Evolutionary conservation across 257 asterid genomes (phyloP).

Genomic region (Echites panduratus): DNA sequence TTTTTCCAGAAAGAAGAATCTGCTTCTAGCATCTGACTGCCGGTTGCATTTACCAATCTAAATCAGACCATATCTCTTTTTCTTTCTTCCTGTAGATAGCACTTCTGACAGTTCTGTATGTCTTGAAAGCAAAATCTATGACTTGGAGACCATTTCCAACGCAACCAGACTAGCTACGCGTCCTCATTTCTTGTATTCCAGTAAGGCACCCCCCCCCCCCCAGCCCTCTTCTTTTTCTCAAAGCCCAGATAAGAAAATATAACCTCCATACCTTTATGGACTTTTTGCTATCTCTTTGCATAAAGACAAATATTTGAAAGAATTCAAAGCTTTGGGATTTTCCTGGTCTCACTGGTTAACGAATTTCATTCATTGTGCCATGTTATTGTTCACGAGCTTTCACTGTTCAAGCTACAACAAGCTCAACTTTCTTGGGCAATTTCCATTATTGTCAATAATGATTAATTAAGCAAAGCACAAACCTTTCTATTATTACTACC

Average conservation of each 20-base stretch:
- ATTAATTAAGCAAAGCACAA: neutral
- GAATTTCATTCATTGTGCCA: neutral
- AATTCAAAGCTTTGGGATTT: neutral
- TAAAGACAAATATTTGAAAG: neutral
- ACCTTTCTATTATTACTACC: too few relatives aligned
- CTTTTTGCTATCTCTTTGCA: neutral
- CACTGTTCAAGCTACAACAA: too few relatives aligned
- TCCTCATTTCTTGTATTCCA: neutral
- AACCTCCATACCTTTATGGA: conserved; percentile 2
- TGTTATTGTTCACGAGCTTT: neutral
- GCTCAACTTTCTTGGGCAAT: neutral
- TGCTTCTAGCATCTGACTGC: neutral
- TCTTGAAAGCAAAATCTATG: conserved; percentile 8
- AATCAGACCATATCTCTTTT: neutral
- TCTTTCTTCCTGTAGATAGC: neutral
- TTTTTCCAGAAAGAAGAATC: neutral
- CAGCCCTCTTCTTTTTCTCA: too few relatives aligned
- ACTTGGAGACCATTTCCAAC: neutral
- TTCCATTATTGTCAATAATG: neutral
- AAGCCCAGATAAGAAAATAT: neutral
- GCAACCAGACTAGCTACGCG: neutral
- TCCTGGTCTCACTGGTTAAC: neutral
- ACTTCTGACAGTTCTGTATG: conserved; percentile 1
- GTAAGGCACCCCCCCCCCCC: too few relatives aligned
- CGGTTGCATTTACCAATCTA: conserved; percentile 5